Evolutionary conservation across 345 rosid species (phyloP).

Genomic region (Hibiscus syriacus): DNA sequence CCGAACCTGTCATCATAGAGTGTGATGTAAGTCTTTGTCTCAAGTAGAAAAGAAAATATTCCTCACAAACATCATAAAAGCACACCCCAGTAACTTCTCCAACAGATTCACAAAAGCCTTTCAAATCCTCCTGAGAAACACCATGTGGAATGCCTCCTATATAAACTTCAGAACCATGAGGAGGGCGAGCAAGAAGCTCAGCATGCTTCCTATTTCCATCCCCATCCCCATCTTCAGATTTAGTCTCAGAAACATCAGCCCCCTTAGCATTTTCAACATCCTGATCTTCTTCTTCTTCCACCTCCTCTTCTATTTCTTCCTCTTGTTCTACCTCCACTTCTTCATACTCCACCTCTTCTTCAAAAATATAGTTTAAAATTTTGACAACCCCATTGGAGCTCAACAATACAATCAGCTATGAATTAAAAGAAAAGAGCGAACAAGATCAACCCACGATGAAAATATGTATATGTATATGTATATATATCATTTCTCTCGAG

Average conservation of each 20-base stretch:
- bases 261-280: slow-evolving; percentile 18
- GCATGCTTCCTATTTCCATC: slow-evolving; percentile 43
- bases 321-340: slow-evolving; percentile 40
- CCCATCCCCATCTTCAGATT: slow-evolving; percentile 28
- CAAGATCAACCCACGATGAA: not conserved
- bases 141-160: slow-evolving; percentile 57
- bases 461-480: too few species aligned
- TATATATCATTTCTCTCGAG: not conserved
- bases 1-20: slow-evolving; percentile 35
- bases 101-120: slow-evolving; percentile 46
- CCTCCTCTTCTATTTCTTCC: slow-evolving; percentile 35
- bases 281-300: slow-evolving; percentile 28
- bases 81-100: slow-evolving; percentile 64
- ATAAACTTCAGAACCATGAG: slow-evolving; percentile 68
- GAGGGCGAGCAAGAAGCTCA: slow-evolving; percentile 58
- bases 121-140: slow-evolving; percentile 44
- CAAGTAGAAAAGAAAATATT: not conserved
- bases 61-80: not conserved
- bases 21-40: not conserved
- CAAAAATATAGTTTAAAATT: slow-evolving; percentile 6
- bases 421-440: not conserved
- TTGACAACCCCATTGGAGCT: not conserved
- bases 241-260: slow-evolving; percentile 17
- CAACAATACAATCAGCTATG: not conserved
- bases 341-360: slow-evolving; percentile 60